Conservation (phyloP, 139 green algal genomes). For the Eudorina sp. region DNA sequence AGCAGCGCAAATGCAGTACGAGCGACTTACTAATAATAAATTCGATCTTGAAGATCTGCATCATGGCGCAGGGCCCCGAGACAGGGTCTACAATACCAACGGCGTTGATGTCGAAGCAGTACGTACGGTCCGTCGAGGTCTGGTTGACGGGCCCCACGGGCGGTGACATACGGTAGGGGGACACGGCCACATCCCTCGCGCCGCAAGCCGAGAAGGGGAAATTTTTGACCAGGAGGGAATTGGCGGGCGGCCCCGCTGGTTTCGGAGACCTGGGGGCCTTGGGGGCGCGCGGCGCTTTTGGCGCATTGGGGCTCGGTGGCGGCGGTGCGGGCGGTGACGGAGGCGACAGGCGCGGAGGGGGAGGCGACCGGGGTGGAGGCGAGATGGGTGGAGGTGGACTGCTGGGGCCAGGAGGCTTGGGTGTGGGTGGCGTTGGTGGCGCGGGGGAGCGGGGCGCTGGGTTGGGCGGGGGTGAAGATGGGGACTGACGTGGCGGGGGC, state of each 20-base stretch:
- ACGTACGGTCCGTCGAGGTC: background rate
- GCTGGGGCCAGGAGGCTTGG: too few relatives aligned
- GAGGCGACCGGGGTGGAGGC: too few relatives aligned
- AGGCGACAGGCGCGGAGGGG: too few relatives aligned
- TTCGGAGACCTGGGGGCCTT: too few relatives aligned
- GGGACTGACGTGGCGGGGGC: background rate
- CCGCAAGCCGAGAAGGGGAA: background rate
- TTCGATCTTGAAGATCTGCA: background rate
- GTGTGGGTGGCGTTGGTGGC: background rate
- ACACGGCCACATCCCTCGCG: background rate
- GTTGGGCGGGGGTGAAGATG: background rate
- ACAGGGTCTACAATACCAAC: background rate
- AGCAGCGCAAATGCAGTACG: background rate
- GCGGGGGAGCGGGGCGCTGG: too few relatives aligned
- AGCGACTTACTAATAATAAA: background rate
- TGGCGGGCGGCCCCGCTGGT: background rate
- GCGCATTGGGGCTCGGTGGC: background rate
- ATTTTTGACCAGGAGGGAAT: background rate
- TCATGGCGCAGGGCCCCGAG: background rate
- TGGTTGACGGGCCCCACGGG: background rate
- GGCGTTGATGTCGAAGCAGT: background rate
- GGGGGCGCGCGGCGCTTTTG: background rate
- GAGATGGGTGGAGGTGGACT: background rate
- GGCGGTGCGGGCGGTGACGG: background rate
- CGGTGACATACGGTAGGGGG: background rate